phyloP scores from a whole-genome alignment of 495 filamentous ascomycete genomes.

The Penicillium crystallinum region DNA sequence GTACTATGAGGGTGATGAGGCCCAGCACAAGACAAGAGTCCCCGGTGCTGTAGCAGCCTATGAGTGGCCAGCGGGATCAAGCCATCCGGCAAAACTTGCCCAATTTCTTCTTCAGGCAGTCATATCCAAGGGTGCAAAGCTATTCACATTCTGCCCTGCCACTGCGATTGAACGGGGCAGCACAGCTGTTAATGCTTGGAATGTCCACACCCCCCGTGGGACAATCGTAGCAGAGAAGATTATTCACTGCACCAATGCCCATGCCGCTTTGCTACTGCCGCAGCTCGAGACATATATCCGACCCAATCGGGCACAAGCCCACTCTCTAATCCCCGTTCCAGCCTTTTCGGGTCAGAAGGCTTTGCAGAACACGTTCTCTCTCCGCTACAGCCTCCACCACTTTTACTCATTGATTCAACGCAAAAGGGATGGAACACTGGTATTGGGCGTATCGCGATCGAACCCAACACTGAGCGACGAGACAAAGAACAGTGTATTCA shows the following conservation, averaged over 20 bases:
- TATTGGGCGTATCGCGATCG: slow-evolving; percentile 26
- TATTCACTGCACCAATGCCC: slow-evolving; percentile 31
- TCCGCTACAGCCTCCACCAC: slow-evolving; percentile 27
- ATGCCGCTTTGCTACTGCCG: slow-evolving; percentile 25
- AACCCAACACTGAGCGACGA: slow-evolving; percentile 22
- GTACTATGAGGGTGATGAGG: slow-evolving; percentile 19
- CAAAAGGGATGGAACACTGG: slow-evolving; percentile 22
- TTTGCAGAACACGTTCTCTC: slow-evolving; percentile 22
- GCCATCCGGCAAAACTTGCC: slow-evolving; percentile 27
- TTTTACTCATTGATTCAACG: slow-evolving; percentile 31
- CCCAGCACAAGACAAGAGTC: slow-evolving; percentile 19
- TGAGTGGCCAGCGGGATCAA: slow-evolving; percentile 30
- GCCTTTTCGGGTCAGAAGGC: slow-evolving; percentile 12
- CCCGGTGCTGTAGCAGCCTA: slow-evolving; percentile 26
- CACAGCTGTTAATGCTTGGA: slow-evolving; percentile 9
- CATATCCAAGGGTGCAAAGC: slow-evolving; percentile 14
- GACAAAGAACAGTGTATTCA: slow-evolving; percentile 17
- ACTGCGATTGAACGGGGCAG: slow-evolving; percentile 12
- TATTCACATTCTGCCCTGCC: slow-evolving; percentile 27
- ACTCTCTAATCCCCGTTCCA: slow-evolving; percentile 21
- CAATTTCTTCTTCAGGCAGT: slow-evolving; percentile 25
- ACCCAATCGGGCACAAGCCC: slow-evolving; percentile 29
- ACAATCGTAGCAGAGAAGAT: slow-evolving; percentile 17
- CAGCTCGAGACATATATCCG: slow-evolving; percentile 17
- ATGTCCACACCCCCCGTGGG: slow-evolving; percentile 22